phyloP scores from a whole-genome alignment of 148 eudicot genomes.

The Talinum fruticosum region DNA sequence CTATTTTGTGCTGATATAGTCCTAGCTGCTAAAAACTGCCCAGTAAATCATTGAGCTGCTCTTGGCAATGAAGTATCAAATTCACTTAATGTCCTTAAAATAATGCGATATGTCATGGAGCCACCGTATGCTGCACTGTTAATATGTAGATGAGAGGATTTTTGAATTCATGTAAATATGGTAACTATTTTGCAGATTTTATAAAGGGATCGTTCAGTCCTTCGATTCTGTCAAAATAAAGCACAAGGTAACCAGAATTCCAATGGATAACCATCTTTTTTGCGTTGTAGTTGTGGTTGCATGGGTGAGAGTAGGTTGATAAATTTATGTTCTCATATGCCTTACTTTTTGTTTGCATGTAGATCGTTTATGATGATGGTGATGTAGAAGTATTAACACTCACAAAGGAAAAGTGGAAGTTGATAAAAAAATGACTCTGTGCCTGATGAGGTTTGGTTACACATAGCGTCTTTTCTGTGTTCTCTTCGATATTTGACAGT shows the following conservation, averaged over 20 bases:
- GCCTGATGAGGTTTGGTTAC: slow-evolving; percentile 36
- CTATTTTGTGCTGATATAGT: too few relatives aligned
- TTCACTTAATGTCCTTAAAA: too few relatives aligned
- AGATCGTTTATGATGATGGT: slow-evolving; percentile 67
- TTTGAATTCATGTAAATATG: background rate
- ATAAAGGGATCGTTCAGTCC: slow-evolving; percentile 29
- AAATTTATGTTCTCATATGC: background rate
- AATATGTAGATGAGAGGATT: too few relatives aligned
- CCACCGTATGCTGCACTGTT: too few relatives aligned
- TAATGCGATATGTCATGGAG: too few relatives aligned
- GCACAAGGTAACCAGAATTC: slow-evolving; percentile 55
- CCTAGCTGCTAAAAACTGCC: too few relatives aligned
- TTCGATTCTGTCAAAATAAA: slow-evolving; percentile 46
- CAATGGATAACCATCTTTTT: slow-evolving; percentile 1
- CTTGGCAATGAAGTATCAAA: too few relatives aligned
- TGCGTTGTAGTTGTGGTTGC: background rate
- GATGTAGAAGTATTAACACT: slow-evolving; percentile 58
- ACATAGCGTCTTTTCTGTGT: background rate
- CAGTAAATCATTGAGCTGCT: too few relatives aligned
- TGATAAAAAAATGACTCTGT: slow-evolving; percentile 30
- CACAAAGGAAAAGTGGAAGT: slow-evolving; percentile 47
- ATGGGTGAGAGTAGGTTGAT: too few relatives aligned
- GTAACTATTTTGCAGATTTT: slow-evolving; percentile 12
- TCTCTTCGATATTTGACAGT: background rate
- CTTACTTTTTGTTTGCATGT: slow-evolving; percentile 7